Conservation (phyloP, 768 basidiomycete species). For the Cystofilobasidium bisporidii region DNA sequence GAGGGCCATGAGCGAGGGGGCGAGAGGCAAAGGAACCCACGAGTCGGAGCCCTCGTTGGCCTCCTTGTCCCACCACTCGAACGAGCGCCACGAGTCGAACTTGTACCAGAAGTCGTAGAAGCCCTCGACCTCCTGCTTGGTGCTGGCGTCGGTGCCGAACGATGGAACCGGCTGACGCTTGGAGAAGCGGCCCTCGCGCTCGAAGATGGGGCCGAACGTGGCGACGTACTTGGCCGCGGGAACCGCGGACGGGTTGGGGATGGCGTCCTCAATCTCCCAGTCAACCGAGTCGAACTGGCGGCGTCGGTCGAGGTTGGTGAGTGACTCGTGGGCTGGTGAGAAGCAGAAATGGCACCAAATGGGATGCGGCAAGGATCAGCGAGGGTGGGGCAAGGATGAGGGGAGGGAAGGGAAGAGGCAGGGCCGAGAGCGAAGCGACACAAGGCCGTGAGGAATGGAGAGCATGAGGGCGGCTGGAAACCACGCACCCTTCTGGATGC, state of each 20-base stretch:
- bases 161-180: constrained; percentile 68
- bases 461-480: neutral
- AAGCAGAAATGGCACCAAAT: no score
- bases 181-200: constrained; percentile 87
- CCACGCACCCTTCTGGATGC: constrained; percentile 70
- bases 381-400: neutral
- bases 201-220: constrained; percentile 69
- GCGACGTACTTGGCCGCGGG: constrained; percentile 44
- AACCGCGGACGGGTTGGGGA: constrained; percentile 46
- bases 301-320: constrained; percentile 73
- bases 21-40: constrained; percentile 44
- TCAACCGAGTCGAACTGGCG: constrained; percentile 97
- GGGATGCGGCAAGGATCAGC: neutral
- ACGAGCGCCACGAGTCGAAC: constrained; percentile 96
- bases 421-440: neutral
- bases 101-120: constrained; percentile 99
- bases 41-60: constrained; percentile 94
- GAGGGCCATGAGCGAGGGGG: neutral
- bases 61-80: constrained; percentile 97
- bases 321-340: constrained; percentile 85
- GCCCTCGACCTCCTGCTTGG: constrained; percentile 72
- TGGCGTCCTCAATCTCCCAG: constrained; percentile 62
- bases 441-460: neutral
- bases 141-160: constrained; percentile 59
- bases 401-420: neutral